Evolutionary conservation across 1,284 basidiomycete species (phyloP), one percentile per base, ranked within the genome.

Genomic region (Cryptococcus sp.): DNA sequence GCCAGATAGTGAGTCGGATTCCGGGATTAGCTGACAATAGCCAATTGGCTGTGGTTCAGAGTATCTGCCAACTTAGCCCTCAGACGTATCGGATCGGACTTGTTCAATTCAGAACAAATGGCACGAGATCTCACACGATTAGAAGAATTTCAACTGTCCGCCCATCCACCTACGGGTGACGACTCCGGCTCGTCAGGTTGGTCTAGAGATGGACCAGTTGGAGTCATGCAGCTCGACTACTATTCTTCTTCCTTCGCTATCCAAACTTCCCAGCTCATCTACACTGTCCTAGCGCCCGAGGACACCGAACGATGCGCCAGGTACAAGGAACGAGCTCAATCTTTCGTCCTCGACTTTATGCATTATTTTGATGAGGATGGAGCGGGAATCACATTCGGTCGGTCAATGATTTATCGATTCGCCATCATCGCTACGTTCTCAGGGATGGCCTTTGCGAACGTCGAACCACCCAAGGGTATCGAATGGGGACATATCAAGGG

Each of bases 21-120:
- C 7, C 18, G 22, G 42, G 4, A 28, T 16, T 5, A 14, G 44
- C 51, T 57, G 36, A 54, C 43, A 18, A 21, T 44, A 74, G 86
- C 85, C 16, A 88, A 88, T 65, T 87, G 86, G 85, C 77, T 88
- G 4, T 88, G 86, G 86, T 88, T 88, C 73, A 78, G 85, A 53
- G 85, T 86, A 0, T 87, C 87, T 61, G 82, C 85, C n/a, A 88
- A 88, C 65, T 79, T 87, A 11, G 86, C 85, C 2, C 74, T 87
- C 21, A 80, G 80, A 4, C 81, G 80, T 54, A 84, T 83, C 34
- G 82, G 81, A 3, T 85, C 84, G 3, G 63, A 78, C 5, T 77
- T 78, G 39, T 85, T 79, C 63, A 79, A 85, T 58, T 75, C 77
- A 0, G 73, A 79, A 50, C 80, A 84, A 10, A 85, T 87, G 82